These are phyloP conservation scores for Lycium ferocissimum DNA, from an alignment of 257 asterid genomes.

Conservation along the genomic window DNA sequence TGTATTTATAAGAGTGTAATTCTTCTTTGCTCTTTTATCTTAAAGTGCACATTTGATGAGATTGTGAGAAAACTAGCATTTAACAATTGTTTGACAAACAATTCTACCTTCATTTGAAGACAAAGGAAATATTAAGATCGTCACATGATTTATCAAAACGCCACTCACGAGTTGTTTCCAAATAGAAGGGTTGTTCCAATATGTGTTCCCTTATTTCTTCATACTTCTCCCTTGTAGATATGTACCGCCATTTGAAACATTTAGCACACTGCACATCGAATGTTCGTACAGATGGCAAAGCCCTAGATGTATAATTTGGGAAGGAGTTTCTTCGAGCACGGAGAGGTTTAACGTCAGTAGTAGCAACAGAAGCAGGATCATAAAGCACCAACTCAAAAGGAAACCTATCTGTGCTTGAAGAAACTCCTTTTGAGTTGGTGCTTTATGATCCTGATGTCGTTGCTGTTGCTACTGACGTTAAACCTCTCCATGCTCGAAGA, in stretches of 20 bases:
- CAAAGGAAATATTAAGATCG: background rate
- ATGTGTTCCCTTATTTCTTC: constrained; percentile 86
- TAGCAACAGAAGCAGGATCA: constrained; percentile 52
- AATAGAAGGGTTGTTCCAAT: constrained; percentile 64
- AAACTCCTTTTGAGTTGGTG: constrained; percentile 50
- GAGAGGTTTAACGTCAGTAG: constrained; percentile 37
- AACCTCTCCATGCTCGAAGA: constrained; percentile 41
- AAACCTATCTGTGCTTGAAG: no score
- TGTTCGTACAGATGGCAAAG: constrained; percentile 73
- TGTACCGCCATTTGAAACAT: constrained; percentile 89
- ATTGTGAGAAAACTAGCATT: background rate
- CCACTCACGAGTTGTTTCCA: constrained; percentile 81
- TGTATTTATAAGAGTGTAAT: no score
- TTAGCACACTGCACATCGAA: constrained; percentile 69
- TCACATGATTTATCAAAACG: constrained; percentile 71
- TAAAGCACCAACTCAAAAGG: constrained; percentile 62
- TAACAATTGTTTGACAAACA: background rate
- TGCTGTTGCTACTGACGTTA: constrained; percentile 43
- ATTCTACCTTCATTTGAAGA: background rate
- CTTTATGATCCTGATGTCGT: constrained; percentile 59
- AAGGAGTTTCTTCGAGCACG: constrained; percentile 49
- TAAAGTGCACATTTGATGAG: background rate
- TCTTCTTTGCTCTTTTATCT: background rate
- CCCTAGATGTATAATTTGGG: constrained; percentile 49
- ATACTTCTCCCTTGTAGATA: constrained; percentile 79